These are phyloP conservation scores for Hyphopichia fennica DNA, from an alignment of 1,139 yeast genomes.

Conservation along the genomic window DNA sequence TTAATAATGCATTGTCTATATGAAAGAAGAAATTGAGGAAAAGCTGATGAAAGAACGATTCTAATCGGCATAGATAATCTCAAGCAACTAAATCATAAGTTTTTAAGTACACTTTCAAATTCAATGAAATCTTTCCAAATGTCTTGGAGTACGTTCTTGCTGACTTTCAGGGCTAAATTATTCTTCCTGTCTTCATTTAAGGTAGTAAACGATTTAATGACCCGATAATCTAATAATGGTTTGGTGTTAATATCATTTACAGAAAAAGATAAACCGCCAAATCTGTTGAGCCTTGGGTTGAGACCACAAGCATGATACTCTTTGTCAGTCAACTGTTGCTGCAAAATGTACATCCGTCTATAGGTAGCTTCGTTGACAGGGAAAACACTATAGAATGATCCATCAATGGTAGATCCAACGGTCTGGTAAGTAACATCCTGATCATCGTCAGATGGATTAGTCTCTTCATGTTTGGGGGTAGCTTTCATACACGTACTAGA, in stretches of 20 bases:
- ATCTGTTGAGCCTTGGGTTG: constrained; percentile 73
- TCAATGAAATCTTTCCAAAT: constrained; percentile 69
- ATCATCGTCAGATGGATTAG: constrained; percentile 8
- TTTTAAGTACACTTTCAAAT: constrained; percentile 39
- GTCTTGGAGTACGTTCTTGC: constrained; percentile 56
- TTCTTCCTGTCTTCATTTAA: constrained; percentile 59
- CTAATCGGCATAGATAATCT: too few species aligned
- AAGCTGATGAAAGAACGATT: neutral
- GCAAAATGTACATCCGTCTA: constrained; percentile 79
- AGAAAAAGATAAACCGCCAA: constrained; percentile 45
- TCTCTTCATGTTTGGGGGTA: constrained; percentile 45
- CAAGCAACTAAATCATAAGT: too few species aligned
- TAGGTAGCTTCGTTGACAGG: constrained; percentile 77
- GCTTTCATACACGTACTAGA: constrained; percentile 58
- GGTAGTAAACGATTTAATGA: constrained; percentile 52
- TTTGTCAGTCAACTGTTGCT: constrained; percentile 82
- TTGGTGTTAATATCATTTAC: constrained; percentile 43
- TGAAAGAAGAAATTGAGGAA: neutral
- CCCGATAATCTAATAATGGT: constrained; percentile 62
- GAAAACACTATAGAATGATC: constrained; percentile 70
- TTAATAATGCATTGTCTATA: neutral
- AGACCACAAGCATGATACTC: constrained; percentile 75
- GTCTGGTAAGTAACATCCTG: constrained; percentile 44
- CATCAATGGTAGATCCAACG: constrained; percentile 76
- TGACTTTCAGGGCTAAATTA: constrained; percentile 54